Conservation (phyloP, 768 basidiomycete species). For the Amylocystis lapponica region DNA sequence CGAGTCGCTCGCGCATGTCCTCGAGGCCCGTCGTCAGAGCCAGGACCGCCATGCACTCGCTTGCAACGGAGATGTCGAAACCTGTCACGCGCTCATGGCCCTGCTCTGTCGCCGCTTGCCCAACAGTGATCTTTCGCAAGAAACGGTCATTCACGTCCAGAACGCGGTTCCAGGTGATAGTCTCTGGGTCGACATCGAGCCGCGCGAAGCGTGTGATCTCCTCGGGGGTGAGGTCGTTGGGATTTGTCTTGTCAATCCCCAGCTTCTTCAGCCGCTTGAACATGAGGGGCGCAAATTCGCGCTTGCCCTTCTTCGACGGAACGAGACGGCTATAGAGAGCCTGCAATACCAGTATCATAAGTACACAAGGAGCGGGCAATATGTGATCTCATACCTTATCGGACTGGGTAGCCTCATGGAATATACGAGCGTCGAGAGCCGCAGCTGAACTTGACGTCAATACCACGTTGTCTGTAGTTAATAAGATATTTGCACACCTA, state of each 20-base stretch:
- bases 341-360: conserved; percentile 26
- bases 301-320: conserved; percentile 88
- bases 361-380: no score
- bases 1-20: conserved; percentile 90
- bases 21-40: conserved; percentile 82
- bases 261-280: conserved; percentile 92
- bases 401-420: conserved; percentile 93
- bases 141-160: conserved; percentile 96
- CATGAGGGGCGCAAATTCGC: conserved; percentile 95
- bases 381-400: conserved; percentile 59
- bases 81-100: conserved; percentile 86
- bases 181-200: conserved; percentile 83
- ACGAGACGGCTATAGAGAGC: conserved; percentile 89
- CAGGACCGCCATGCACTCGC: conserved; percentile 97
- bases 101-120: conserved; percentile 85
- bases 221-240: conserved; percentile 87
- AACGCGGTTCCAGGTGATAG: conserved; percentile 98
- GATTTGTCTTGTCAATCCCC: conserved; percentile 90
- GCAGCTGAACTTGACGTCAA: conserved; percentile 52
- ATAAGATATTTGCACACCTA: conserved; percentile 45
- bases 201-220: conserved; percentile 88
- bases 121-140: conserved; percentile 89
- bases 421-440: conserved; percentile 93
- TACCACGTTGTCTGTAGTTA: conserved; percentile 3
- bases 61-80: conserved; percentile 96